phyloP scores from a whole-genome alignment of 2,329 filamentous ascomycete genomes.

The Xylaria sp. region DNA sequence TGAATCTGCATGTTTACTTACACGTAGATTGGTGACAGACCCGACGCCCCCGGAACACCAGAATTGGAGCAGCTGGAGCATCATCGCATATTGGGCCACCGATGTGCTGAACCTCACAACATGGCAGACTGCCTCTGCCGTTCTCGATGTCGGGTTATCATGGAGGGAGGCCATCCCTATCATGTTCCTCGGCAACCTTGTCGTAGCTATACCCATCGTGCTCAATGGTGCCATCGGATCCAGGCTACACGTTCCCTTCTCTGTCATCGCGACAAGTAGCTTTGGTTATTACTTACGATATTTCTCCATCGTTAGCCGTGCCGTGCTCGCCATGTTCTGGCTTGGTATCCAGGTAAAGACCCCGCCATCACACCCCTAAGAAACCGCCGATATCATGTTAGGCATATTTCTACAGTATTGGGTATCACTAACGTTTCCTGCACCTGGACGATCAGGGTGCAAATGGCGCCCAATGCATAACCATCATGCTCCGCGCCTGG shows the following conservation, averaged over 20 bases:
- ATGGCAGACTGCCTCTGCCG: conserved; percentile 52
- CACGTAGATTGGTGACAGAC: conserved; percentile 44
- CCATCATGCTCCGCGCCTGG: conserved; percentile 57
- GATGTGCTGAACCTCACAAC: conserved; percentile 52
- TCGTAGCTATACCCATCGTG: conserved; percentile 65
- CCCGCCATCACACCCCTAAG: neutral
- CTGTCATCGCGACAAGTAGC: conserved; percentile 57
- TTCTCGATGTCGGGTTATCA: conserved; percentile 51
- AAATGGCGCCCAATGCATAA: conserved; percentile 58
- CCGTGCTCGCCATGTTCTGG: conserved; percentile 64
- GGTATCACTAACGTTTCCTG: neutral
- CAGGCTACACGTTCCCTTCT: conserved; percentile 61
- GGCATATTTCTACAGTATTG: neutral
- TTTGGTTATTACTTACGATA: conserved; percentile 60
- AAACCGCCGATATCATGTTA: neutral
- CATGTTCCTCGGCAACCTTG: conserved; percentile 69
- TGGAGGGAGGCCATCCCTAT: conserved; percentile 52
- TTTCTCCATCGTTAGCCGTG: conserved; percentile 54
- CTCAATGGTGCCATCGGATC: conserved; percentile 61
- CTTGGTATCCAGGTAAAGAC: conserved; percentile 64
- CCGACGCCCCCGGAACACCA: conserved; percentile 52
- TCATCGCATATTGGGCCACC: conserved; percentile 53
- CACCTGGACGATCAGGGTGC: conserved; percentile 15
- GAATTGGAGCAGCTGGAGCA: conserved; percentile 53
- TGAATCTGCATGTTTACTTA: conserved; percentile 29